Percentiles rank a stretch among this genome's conserved stretches.
phyloP scores from a whole-genome alignment of 192 early-diverging fungal species.

The Coemansia reversa region DNA sequence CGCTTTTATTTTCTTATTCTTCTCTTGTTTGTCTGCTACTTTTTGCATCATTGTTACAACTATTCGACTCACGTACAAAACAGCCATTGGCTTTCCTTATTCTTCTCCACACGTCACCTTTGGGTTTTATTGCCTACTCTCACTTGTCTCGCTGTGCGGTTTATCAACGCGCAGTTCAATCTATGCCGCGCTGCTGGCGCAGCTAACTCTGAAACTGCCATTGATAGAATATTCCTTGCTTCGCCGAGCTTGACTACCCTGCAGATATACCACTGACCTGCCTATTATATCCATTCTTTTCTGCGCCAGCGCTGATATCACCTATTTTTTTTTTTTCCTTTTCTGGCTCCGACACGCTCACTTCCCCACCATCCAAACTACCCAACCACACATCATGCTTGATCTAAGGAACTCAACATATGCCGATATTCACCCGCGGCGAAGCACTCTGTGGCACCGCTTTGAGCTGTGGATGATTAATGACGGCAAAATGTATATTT shows the following conservation, averaged over 20 bases:
- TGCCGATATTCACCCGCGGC: conserved; percentile 34
- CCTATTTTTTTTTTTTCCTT: background rate
- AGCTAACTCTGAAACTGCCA: background rate
- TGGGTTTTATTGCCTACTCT: background rate
- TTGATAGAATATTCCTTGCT: background rate
- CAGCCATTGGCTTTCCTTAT: background rate
- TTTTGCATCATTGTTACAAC: background rate
- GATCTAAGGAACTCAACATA: conserved; percentile 46
- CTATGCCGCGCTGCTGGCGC: background rate
- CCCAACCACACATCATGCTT: conserved; percentile 19
- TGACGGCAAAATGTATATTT: conserved; percentile 50
- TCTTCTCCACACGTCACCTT: background rate
- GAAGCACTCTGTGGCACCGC: conserved; percentile 41
- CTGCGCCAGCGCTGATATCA: background rate
- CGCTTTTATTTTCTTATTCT: background rate
- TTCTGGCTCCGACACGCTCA: background rate
- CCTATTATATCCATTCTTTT: background rate
- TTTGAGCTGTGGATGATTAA: conserved; percentile 56
- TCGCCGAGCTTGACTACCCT: background rate
- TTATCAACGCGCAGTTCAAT: background rate
- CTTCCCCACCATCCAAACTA: background rate
- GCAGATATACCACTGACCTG: background rate
- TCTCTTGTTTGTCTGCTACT: background rate
- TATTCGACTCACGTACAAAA: background rate
- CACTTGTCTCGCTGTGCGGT: background rate